Percentiles rank a stretch among this genome's conserved stretches.
Conservation (phyloP, 2,329 filamentous ascomycete genomes). For the Camptophora hylomeconis region DNA sequence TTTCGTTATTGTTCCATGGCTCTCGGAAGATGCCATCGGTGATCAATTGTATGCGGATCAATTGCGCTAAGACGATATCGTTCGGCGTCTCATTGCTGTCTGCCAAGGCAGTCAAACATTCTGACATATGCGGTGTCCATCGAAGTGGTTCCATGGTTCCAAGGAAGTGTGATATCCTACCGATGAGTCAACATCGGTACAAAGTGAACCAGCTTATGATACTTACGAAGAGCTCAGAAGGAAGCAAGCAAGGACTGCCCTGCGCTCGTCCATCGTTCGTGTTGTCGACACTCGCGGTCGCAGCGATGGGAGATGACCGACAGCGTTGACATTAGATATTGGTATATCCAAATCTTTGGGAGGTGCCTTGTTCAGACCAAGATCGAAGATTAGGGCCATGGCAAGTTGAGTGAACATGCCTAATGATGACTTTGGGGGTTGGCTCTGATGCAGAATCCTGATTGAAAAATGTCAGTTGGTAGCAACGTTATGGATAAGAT, state of each 20-base stretch:
- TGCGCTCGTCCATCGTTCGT: slow-evolving; percentile 35
- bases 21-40: slow-evolving; percentile 10
- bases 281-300: slow-evolving; percentile 1
- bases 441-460: slow-evolving; percentile 21
- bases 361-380: slow-evolving; percentile 18
- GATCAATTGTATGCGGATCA: slow-evolving; percentile 18
- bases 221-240: slow-evolving; percentile 28
- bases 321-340: too few relatives aligned
- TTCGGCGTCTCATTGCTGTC: slow-evolving; percentile 33
- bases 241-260: slow-evolving; percentile 38
- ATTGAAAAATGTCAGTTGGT: slow-evolving; percentile 21
- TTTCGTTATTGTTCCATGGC: slow-evolving; percentile 5
- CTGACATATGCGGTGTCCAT: slow-evolving; percentile 49
- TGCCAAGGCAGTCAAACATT: slow-evolving; percentile 37
- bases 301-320: too few relatives aligned
- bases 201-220: too few relatives aligned
- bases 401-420: slow-evolving; percentile 27
- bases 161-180: slow-evolving; percentile 27
- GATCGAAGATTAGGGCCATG: slow-evolving; percentile 23
- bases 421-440: too few relatives aligned
- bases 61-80: slow-evolving; percentile 35
- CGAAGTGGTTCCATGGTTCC: slow-evolving; percentile 38
- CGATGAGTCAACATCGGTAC: slow-evolving; percentile 10
- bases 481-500: too few relatives aligned
- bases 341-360: too few relatives aligned